These are phyloP conservation scores for Fagus crenata DNA, from an alignment of 306 rosid species.

Conservation along the genomic window DNA sequence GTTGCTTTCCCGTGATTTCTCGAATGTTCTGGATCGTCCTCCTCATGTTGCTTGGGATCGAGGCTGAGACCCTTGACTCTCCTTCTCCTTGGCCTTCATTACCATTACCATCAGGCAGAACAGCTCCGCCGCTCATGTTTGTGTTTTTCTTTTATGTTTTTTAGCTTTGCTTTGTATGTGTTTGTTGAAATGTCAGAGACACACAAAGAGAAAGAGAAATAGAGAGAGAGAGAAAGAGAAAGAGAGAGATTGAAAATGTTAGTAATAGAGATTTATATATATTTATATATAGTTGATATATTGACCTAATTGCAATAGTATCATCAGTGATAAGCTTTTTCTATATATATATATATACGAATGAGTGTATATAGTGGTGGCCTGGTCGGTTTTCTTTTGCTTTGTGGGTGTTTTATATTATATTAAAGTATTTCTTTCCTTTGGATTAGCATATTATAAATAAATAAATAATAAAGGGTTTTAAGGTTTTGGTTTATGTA, in stretches of 20 bases:
- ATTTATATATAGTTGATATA: no score
- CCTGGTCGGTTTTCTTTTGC: no score
- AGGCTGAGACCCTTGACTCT: conserved; percentile 73
- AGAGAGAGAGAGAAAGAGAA: background rate
- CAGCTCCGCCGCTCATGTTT: background rate
- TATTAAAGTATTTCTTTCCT: no score
- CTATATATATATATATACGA: no score
- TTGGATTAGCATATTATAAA: no score
- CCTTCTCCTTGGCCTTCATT: conserved; percentile 46
- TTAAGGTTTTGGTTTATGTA: no score
- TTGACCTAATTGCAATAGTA: no score
- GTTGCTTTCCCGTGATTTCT: conserved; percentile 79
- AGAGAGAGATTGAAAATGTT: background rate
- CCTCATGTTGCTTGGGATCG: conserved; percentile 64
- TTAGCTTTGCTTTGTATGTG: background rate
- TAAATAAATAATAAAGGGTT: no score
- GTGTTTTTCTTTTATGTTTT: background rate
- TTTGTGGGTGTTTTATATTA: no score
- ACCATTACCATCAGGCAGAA: background rate
- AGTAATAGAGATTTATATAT: no score
- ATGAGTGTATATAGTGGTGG: no score
- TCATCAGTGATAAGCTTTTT: no score
- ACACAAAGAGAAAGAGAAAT: background rate
- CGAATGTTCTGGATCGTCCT: conserved; percentile 60
- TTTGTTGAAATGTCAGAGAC: background rate